Conservation (phyloP, 1,284 basidiomycete genomes). For the Cryptococcus amylolentus region DNA sequence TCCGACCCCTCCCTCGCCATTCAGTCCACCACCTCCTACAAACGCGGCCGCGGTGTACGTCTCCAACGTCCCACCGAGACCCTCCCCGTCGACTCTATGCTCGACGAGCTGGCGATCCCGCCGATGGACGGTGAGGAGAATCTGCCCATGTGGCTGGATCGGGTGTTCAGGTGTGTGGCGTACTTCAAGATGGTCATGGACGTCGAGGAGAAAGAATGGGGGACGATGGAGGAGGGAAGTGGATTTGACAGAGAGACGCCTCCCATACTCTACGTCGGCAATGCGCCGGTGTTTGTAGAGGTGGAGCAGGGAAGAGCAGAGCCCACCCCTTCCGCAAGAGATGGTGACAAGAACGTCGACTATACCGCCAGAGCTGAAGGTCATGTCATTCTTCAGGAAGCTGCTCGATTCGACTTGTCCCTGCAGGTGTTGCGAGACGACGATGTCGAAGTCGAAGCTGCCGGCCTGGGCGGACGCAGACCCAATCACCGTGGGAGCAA, state of each 20-base stretch:
- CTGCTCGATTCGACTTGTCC: slow-evolving; percentile 39
- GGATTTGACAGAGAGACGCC: slow-evolving; percentile 15
- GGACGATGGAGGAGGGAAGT: slow-evolving; percentile 1
- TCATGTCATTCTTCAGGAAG: slow-evolving; percentile 39
- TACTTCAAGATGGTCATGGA: slow-evolving; percentile 27
- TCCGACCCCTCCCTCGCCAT: slow-evolving; percentile 28
- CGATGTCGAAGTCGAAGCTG: slow-evolving; percentile 30
- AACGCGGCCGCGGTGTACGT: slow-evolving; percentile 33
- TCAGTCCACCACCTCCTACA: slow-evolving; percentile 31
- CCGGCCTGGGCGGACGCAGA: slow-evolving; percentile 5
- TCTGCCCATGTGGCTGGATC: slow-evolving; percentile 33
- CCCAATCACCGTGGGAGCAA: not conserved
- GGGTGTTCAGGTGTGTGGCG: slow-evolving; percentile 36
- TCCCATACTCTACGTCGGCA: slow-evolving; percentile 35
- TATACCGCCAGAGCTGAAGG: slow-evolving; percentile 40
- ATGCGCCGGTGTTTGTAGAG: slow-evolving; percentile 40
- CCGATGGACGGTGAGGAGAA: slow-evolving; percentile 24
- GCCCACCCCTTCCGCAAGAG: slow-evolving; percentile 11
- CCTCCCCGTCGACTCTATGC: slow-evolving; percentile 16
- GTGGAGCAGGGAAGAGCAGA: slow-evolving; percentile 22
- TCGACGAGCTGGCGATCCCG: slow-evolving; percentile 22
- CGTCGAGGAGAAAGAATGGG: slow-evolving; percentile 12
- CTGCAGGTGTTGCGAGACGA: slow-evolving; percentile 44
- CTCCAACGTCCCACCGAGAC: slow-evolving; percentile 35
- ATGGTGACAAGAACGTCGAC: slow-evolving; percentile 10